These are phyloP conservation scores for Apiosordaria backusii DNA, from an alignment of 495 filamentous ascomycete species.

Conservation along the genomic window DNA sequence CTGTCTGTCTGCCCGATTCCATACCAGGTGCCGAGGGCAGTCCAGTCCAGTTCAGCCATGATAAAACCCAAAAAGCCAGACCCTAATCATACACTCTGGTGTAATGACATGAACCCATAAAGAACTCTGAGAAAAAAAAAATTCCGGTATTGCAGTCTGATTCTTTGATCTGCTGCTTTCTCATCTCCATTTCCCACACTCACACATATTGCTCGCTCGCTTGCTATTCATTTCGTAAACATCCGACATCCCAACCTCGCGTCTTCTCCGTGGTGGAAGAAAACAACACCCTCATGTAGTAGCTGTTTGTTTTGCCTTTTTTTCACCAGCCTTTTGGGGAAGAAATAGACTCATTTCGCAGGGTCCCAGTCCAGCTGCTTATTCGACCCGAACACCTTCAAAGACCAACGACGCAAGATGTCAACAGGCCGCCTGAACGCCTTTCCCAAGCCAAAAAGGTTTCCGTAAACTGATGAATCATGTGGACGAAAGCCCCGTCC, in stretches of 20 bases:
- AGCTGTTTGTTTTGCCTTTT: background rate
- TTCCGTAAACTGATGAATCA: background rate
- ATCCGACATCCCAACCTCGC: background rate
- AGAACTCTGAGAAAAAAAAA: background rate
- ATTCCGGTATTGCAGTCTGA: background rate
- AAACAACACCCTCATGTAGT: background rate
- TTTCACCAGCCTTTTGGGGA: background rate
- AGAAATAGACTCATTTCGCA: background rate
- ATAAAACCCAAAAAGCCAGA: background rate
- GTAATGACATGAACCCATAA: background rate
- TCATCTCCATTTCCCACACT: background rate
- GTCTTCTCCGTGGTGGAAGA: background rate
- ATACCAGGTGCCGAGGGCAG: background rate
- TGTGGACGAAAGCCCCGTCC: background rate
- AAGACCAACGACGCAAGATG: background rate
- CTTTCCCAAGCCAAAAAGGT: background rate
- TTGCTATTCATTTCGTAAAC: background rate
- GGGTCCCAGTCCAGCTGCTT: background rate
- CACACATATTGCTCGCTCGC: background rate
- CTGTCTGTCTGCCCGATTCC: background rate
- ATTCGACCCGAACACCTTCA: background rate
- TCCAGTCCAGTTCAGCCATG: constrained; percentile 9
- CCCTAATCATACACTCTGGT: constrained; percentile 17
- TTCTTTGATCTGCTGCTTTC: background rate
- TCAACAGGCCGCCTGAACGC: background rate